Conservation (phyloP, 768 basidiomycete species). For the Termitomyces bulborhizus region DNA sequence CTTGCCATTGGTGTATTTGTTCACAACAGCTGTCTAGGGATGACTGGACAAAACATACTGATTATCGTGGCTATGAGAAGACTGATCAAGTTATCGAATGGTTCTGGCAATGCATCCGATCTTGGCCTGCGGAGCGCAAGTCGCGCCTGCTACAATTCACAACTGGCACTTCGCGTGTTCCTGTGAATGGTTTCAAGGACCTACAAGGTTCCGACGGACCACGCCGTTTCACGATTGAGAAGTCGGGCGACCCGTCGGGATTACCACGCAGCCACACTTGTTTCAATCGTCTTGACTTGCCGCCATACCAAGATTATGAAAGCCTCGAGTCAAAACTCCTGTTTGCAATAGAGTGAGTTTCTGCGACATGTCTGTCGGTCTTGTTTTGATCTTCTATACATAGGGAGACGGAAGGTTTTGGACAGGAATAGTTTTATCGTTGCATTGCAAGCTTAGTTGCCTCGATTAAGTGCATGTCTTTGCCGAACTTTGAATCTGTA, state of each 20-base stretch:
- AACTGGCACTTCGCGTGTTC: conserved; percentile 77
- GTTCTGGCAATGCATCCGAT: conserved; percentile 92
- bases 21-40: conserved; percentile 38
- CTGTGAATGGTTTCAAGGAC: conserved; percentile 94
- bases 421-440: conserved; percentile 41
- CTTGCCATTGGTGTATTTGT: not conserved
- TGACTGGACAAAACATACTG: conserved; percentile 92
- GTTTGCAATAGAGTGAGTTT: conserved; percentile 73
- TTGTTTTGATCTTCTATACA: not conserved
- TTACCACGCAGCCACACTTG: conserved; percentile 91
- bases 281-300: conserved; percentile 86
- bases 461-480: not conserved
- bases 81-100: conserved; percentile 87
- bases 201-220: conserved; percentile 92
- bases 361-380: not conserved
- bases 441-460: not conserved
- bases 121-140: conserved; percentile 88
- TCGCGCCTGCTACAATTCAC: conserved; percentile 85
- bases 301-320: conserved; percentile 85
- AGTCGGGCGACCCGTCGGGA: conserved; percentile 84
- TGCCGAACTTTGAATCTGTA: conserved; percentile 5
- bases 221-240: conserved; percentile 90
- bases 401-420: conserved; percentile 78
- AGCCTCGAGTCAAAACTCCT: conserved; percentile 81
- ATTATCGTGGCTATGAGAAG: conserved; percentile 84